phyloP scores from a whole-genome alignment of 345 rosid genomes.

The Triadica sebifera region DNA sequence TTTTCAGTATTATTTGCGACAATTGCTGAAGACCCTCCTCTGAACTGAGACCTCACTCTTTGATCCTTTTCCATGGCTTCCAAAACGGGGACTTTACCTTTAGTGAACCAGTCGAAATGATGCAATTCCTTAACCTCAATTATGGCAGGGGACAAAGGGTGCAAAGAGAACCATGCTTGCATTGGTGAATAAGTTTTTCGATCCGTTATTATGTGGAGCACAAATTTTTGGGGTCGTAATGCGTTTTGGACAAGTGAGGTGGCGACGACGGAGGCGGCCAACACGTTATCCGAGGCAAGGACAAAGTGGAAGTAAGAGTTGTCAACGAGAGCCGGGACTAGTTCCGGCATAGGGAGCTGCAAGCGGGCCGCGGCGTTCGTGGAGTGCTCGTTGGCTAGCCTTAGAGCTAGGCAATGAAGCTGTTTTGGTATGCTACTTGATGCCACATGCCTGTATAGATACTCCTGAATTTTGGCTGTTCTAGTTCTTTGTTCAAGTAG shows the following conservation, averaged over 20 bases:
- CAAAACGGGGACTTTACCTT: conserved; percentile 90
- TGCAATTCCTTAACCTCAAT: conserved; percentile 95
- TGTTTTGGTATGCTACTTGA: conserved; percentile 96
- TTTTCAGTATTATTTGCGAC: conserved; percentile 64
- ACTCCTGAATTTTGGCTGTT: conserved; percentile 90
- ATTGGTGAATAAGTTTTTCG: conserved; percentile 87
- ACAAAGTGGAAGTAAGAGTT: conserved; percentile 79
- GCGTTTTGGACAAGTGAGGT: conserved; percentile 67
- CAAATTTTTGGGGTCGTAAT: conserved; percentile 57
- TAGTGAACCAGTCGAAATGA: conserved; percentile 92
- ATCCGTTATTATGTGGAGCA: conserved; percentile 88
- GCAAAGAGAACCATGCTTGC: conserved; percentile 99
- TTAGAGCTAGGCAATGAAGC: conserved; percentile 79
- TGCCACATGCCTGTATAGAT: conserved; percentile 83
- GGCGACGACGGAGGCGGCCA: conserved; percentile 90
- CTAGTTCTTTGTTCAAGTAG: conserved; percentile 88
- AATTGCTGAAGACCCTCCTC: conserved; percentile 95
- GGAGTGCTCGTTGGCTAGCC: conserved; percentile 82
- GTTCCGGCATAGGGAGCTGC: conserved; percentile 79
- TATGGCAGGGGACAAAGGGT: conserved; percentile 72
- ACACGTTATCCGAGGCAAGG: conserved; percentile 88
- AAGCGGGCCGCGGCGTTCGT: conserved; percentile 92
- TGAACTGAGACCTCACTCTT: conserved; percentile 72
- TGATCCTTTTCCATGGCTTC: conserved; percentile 99
- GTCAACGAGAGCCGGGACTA: conserved; percentile 82